Conservation (phyloP, 2,329 filamentous ascomycete species). For the Nemania diffusa region DNA sequence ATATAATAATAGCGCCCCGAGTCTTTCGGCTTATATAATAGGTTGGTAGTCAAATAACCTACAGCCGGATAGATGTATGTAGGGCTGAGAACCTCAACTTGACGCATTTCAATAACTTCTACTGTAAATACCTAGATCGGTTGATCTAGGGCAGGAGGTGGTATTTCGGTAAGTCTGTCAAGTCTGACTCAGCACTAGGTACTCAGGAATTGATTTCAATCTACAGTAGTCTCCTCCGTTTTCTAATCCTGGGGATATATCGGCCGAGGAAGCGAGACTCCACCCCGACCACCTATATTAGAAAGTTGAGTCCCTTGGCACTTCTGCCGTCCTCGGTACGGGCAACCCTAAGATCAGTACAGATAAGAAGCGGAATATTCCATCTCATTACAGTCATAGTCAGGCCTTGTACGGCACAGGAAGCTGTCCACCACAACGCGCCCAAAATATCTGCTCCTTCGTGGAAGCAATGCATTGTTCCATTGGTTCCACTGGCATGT, state of each 20-base stretch:
- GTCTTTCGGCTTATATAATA: neutral
- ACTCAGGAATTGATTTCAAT: constrained; percentile 9
- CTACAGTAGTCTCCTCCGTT: constrained; percentile 7
- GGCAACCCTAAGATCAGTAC: neutral
- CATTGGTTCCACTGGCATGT: neutral
- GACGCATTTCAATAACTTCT: neutral
- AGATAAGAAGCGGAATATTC: constrained; percentile 15
- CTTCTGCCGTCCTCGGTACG: neutral
- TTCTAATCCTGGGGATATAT: constrained; percentile 6
- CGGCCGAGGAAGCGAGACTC: neutral
- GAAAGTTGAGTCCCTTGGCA: neutral
- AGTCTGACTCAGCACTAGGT: constrained; percentile 24
- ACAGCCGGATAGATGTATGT: neutral
- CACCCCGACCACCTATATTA: neutral
- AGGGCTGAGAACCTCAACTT: neutral
- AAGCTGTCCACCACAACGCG: neutral
- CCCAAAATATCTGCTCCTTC: neutral
- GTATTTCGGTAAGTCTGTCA: neutral
- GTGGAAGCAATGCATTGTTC: constrained; percentile 2
- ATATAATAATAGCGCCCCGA: neutral
- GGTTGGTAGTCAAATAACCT: neutral
- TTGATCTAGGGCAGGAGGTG: neutral
- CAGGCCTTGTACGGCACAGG: neutral
- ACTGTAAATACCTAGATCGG: neutral
- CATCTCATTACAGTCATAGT: constrained; percentile 2